Evolutionary conservation across 164 flowering plant species (phyloP), one percentile per base, ranked within the genome.

Genomic region (Vitis cinerea): DNA sequence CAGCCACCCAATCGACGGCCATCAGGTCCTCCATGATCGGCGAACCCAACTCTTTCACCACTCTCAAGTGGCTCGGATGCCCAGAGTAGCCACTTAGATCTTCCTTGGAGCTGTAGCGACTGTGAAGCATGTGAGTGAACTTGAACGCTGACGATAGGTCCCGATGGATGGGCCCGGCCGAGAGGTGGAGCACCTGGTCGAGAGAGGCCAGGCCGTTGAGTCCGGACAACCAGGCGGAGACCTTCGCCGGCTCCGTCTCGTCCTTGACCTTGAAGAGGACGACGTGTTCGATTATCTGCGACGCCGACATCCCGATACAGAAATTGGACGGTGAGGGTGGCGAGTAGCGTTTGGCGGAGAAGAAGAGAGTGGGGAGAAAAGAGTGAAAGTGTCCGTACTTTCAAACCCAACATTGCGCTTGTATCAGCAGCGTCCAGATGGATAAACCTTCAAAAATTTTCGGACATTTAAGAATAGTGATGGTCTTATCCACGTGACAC

Each of bases 1-100:
- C 76, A 17, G 83, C 77, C 19, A 85, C 71, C 93, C 97, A 91
- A 67, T 91, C 97, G 58, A 90, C 81, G 60, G 92, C 92, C 86
- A 91, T 79, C 70, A 85, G 30, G 74, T 91, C 93, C 3, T 85
- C 87, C 63, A 85, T 83, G 78, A 84, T 81, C 0, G 93, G 92
- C 7, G 84, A 65, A n/a, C 84, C 89, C 2, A 53, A 69, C 14
- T 77, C 80, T 16, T 72, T 77, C n/a, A 88, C 91, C 53, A 83
- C 88, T 50, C 58, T 12, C 11, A 83, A 5, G 68, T 91, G 94
- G 14, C 53, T n/a, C 7, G 90, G 89, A 56, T 91, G 84, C 10
- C 61, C 77, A 2, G 86, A 12, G 74, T 91, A 91, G 27, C 54
- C 56, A 60, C 27, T 55, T 23, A 91, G 81, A 54, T 83, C 87